phyloP scores from a whole-genome alignment of 2,329 filamentous ascomycete species.

The Aspergillus fijiensis region DNA sequence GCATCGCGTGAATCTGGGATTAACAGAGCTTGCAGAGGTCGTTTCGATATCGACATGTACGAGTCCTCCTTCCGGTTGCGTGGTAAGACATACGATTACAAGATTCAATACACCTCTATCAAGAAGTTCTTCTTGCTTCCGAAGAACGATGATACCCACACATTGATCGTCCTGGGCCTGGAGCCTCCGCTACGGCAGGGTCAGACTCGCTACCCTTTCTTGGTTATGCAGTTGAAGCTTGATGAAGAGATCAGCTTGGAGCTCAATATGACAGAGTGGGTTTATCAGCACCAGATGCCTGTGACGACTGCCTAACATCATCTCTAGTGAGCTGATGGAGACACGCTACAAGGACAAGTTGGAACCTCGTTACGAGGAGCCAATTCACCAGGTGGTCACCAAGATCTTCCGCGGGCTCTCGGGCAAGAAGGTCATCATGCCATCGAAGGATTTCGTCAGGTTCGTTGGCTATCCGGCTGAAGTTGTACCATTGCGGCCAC shows the following conservation, averaged over 20 bases:
- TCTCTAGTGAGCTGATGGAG: constrained; percentile 66
- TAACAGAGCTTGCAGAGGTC: constrained; percentile 64
- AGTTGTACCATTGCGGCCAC: not conserved
- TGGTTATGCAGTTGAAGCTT: constrained; percentile 98
- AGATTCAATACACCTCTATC: constrained; percentile 96
- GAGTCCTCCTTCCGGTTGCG: constrained; percentile 94
- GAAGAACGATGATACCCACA: constrained; percentile 97
- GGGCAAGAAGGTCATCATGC: constrained; percentile 91
- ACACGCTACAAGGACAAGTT: constrained; percentile 88
- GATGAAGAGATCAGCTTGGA: constrained; percentile 97
- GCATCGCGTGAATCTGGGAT: constrained; percentile 14
- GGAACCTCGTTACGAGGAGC: constrained; percentile 85
- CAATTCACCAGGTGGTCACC: constrained; percentile 87
- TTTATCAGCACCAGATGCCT: constrained; percentile 8
- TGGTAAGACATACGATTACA: constrained; percentile 99
- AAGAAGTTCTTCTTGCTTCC: constrained; percentile 99
- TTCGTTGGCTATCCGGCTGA: constrained; percentile 32
- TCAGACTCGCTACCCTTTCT: constrained; percentile 94
- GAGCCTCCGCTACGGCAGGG: constrained; percentile 95
- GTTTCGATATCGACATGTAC: constrained; percentile 99
- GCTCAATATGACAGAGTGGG: constrained; percentile 82
- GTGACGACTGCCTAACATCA: constrained; percentile 12
- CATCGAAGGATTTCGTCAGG: constrained; percentile 90
- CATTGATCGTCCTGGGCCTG: constrained; percentile 88
- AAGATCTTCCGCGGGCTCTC: constrained; percentile 94